phyloP scores from a whole-genome alignment of 208 protist species.

The Leptomonas pyrrhocoris region DNA sequence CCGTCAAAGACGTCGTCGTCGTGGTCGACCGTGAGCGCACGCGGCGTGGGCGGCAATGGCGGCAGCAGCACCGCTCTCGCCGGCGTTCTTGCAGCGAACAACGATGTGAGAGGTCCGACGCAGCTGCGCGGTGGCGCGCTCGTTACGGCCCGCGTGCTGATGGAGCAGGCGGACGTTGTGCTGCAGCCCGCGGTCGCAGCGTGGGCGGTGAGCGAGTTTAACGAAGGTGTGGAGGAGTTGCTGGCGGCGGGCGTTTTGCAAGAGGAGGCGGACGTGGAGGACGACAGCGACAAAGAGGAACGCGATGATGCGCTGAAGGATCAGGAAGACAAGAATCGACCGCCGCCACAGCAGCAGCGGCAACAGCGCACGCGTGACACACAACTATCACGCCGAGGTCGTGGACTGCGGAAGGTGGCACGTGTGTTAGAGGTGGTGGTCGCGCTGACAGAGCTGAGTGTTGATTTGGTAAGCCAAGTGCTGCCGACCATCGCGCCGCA shows the following conservation, averaged over 20 bases:
- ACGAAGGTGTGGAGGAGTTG: slow-evolving; percentile 43
- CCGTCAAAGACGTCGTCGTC: neutral
- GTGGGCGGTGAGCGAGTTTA: slow-evolving; percentile 41
- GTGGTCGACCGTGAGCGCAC: neutral
- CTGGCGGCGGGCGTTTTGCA: slow-evolving; percentile 23
- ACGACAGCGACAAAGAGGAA: neutral
- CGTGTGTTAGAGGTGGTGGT: slow-evolving; percentile 53
- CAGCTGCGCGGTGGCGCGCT: slow-evolving; percentile 30
- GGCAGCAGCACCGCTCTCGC: neutral
- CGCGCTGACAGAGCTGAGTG: slow-evolving; percentile 50
- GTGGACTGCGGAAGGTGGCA: slow-evolving; percentile 31
- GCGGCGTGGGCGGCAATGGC: neutral
- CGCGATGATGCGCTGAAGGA: neutral
- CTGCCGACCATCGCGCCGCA: slow-evolving; percentile 41
- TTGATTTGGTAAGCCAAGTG: slow-evolving; percentile 48
- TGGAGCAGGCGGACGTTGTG: slow-evolving; percentile 44
- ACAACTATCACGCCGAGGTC: slow-evolving; percentile 3
- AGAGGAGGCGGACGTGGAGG: neutral
- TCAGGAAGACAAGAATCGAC: neutral
- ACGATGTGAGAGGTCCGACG: neutral
- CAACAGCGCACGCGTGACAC: neutral
- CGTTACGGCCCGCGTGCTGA: slow-evolving; percentile 58
- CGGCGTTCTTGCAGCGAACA: too few species aligned
- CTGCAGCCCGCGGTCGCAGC: slow-evolving; percentile 54
- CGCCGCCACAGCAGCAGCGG: neutral